Base-by-base conservation (phyloP, 352 stramenopile species). In the Phytophthora capsici region DNA sequence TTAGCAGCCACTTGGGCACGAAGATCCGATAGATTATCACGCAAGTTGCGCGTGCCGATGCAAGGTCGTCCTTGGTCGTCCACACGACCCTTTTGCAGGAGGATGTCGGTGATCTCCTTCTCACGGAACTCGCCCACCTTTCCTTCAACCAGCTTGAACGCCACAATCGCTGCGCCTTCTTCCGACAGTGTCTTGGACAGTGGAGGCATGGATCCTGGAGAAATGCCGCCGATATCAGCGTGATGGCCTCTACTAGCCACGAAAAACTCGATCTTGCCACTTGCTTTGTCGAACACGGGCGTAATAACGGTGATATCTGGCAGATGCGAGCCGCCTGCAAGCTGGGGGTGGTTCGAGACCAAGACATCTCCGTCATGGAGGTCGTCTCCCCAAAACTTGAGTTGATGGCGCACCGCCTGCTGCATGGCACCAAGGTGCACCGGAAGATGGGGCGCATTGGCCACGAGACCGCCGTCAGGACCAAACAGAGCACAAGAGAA, bases 251-350 rank as follows among this genome's bases (percentile, higher is more conserved):
- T 87, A 58, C 94, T 99, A 5, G 98, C 98, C 6, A 99, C 96
- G 69, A 99, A 99, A 66, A 99, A 99, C 40, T 98, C 89, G 43
- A 99, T 98, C 46, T 96, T 84, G 25, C 91, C 77, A 10, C 75
- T 86, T 19, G 75, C 77, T 52, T 96, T 80, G 57, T 97, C 83
- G 75, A 99, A 99, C 2, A 99, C 97, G 26, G 98, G 98, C n/a
- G 98, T 99, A 55, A 99, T 99, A 4, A 99, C 98, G 5, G 97
- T 99, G 64, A 99, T 99, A 72, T 99, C 98, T 1, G 98, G 97
- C n/a, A 99, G 75, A 69, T 99, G 97, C 30, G 78, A 96, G 14
- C 97, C 98, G 34, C 98, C 98, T 19, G 98, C 98, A 37, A 99
- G 84, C 64, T 99, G 97, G 26, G 98, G 98, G 77, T 99, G 97